Conservation (phyloP, 495 filamentous ascomycete species). For the Trichoderma reesei region DNA sequence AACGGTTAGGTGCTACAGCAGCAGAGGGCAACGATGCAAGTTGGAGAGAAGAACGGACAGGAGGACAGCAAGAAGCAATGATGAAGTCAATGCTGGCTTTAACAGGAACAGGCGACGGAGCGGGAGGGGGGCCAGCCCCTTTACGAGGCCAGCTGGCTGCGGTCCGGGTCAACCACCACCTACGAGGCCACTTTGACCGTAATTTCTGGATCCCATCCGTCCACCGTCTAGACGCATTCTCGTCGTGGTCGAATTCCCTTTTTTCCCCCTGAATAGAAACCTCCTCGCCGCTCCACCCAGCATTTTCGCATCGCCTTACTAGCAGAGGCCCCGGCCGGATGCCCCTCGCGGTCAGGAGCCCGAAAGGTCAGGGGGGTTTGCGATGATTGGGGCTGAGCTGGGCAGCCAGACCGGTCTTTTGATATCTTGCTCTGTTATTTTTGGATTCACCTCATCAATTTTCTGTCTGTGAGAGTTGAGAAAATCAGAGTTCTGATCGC, state of each 20-base stretch:
- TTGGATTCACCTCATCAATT: too few relatives aligned
- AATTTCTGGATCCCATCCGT: slow-evolving; percentile 3
- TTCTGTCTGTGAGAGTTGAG: not conserved
- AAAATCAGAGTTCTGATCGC: not conserved
- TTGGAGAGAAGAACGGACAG: not conserved
- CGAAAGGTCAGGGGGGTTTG: not conserved
- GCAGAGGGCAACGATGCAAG: not conserved
- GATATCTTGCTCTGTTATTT: not conserved
- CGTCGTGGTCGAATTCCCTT: not conserved
- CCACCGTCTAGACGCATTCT: too few relatives aligned
- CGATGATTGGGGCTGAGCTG: too few relatives aligned
- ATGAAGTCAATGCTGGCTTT: not conserved
- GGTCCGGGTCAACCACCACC: too few relatives aligned
- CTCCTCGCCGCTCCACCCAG: not conserved
- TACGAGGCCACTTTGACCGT: not conserved
- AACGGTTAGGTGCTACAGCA: not conserved
- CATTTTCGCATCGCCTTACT: not conserved
- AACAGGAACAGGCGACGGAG: not conserved
- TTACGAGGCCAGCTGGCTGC: not conserved
- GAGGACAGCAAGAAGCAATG: too few relatives aligned
- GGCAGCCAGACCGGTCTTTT: not conserved
- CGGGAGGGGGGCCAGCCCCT: slow-evolving; percentile 6
- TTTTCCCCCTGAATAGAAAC: too few relatives aligned
- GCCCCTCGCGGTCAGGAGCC: not conserved
- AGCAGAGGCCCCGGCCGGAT: not conserved